Percentiles rank a stretch among this genome's conserved stretches.
Evolutionary conservation across 169 alveolate genomes (phyloP).

Genomic region (Perkinsus olseni): DNA sequence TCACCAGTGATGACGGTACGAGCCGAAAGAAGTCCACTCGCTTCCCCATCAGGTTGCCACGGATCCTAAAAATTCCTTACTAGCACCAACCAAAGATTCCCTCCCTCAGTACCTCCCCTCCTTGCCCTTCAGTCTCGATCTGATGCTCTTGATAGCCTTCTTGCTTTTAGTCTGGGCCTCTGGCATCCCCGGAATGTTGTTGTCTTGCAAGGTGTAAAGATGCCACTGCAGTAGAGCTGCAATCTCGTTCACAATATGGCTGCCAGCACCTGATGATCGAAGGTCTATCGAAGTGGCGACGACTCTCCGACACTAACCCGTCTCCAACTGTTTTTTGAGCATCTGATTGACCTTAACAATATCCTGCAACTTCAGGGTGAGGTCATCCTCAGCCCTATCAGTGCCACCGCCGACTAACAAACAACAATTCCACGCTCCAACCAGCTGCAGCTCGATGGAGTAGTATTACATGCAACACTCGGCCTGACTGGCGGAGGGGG

Average conservation of each 20-base stretch:
- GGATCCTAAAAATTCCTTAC: conserved; percentile 34
- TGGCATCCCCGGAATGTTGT: conserved; percentile 92
- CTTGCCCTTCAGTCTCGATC: conserved; percentile 96
- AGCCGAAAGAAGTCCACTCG: conserved; percentile 98
- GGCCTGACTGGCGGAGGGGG: conserved; percentile 99
- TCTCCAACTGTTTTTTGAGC: conserved; percentile 68
- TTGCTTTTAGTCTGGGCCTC: conserved; percentile 90
- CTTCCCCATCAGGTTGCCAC: conserved; percentile 99
- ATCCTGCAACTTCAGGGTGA: conserved; percentile 89
- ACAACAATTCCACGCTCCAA: background rate
- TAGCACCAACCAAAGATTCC: background rate
- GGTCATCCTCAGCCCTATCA: conserved; percentile 94
- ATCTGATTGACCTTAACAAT: conserved; percentile 85
- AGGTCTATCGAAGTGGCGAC: too few species aligned
- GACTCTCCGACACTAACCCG: too few species aligned
- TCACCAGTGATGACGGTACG: conserved; percentile 99
- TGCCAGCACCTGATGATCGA: conserved; percentile 57
- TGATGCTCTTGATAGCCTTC: conserved; percentile 94
- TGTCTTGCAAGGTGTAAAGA: conserved; percentile 92
- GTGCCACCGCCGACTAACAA: conserved; percentile 18
- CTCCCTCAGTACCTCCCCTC: conserved; percentile 81
- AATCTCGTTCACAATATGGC: conserved; percentile 81
- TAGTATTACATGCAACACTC: conserved; percentile 77
- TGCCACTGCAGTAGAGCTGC: conserved; percentile 84
- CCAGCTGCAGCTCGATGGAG: background rate